Base-by-base conservation (phyloP, 1,284 basidiomycete species). In the Sphagnurus paluster region DNA sequence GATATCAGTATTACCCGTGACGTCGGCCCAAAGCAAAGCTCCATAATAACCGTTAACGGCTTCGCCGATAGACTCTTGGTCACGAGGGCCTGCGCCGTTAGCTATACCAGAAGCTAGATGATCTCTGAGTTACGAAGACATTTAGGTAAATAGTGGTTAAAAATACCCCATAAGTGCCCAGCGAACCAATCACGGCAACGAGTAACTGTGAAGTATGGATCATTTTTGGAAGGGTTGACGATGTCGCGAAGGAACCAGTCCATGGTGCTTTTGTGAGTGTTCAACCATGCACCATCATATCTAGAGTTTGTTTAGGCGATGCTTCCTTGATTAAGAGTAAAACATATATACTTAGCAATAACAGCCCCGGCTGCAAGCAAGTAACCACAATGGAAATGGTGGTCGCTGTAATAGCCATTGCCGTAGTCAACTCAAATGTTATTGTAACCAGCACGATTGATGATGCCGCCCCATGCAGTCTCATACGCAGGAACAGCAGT, bases 351-450 rank as follows among this genome's bases (percentile, higher is more conserved):
- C 59, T 58, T 64, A 3, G 62, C 64, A 28, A 68, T 58, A 2
- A 63, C 59, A 13, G 66, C 63, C n/a, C 58, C 62, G 2, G 55
- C 62, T 13, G 58, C 48, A 7, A 68, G 56, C 46, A 68, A 54
- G 39, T 68, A 68, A 4, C 66, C 66, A 40, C 65, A 67, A 42
- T 68, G 65, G 55, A 68, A 68, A 42, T 65, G 64, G 39, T 68
- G 63, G 40, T 66, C 66, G 43, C 65, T 66, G 46, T 65, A 66
- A 17, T 61, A 67, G 11, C 65, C 65, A 44, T 68, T 68, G 10
- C 66, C 66, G 29, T 53, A 68, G 40, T 68, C 66, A 13, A 67
- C 59, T 42, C 59, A 61, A 17, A 58, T 45, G 37, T 65, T 56
- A 42, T 59, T 61, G 17, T 56, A 61, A 1, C 65, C 64, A 2